Base-by-base conservation (phyloP, 768 basidiomycete species). In the Collybia mongolica region DNA sequence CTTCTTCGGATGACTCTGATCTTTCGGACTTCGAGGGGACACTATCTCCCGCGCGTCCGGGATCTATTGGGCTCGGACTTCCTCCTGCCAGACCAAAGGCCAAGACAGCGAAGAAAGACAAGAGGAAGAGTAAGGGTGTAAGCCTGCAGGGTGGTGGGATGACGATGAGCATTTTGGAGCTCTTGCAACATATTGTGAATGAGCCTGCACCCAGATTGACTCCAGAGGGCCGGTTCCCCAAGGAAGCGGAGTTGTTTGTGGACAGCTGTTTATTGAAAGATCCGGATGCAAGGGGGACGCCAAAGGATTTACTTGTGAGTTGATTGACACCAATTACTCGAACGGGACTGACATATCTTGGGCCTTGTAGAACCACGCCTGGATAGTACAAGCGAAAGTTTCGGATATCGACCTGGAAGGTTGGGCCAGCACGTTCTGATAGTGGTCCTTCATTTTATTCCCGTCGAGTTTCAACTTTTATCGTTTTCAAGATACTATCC, bases 81-180 rank as follows among this genome's bases (percentile, higher is more conserved):
- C 70, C 74, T 0, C 68, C 69, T 54, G 63, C 66, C 3, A 59
- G 64, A 20, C 65, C 68, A 23, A 67, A 66, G 46, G 61, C 72
- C 2, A 72, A 63, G 58, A 81, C 72, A 43, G 57, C 70, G 53
- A 88, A 88, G 75, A 84, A 87, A 68, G 88, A 90, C 57, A 88
- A 87, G 69, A 74, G 88, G 62, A 93, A 92, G 80, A 91, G 88
- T 64, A 89, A 84, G 60, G 96, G 96, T 42, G 96, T 98, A 49
- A 90, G 87, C 58, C 70, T 97, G 56, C 93, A 95, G 65, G 96
- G 96, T 32, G 91, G 93, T 1, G 90, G 89, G 24, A 94, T 93
- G 88, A 97, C 93, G 57, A 98, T 99, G 95, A 91, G 88, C 61
- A 98, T 99, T 67, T 71, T 99, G 57, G 97, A 99, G 72, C 68